Evolutionary conservation across 495 filamentous ascomycete species (phyloP), one percentile per base, ranked within the genome.

Genomic region (Aspergillus baeticus): DNA sequence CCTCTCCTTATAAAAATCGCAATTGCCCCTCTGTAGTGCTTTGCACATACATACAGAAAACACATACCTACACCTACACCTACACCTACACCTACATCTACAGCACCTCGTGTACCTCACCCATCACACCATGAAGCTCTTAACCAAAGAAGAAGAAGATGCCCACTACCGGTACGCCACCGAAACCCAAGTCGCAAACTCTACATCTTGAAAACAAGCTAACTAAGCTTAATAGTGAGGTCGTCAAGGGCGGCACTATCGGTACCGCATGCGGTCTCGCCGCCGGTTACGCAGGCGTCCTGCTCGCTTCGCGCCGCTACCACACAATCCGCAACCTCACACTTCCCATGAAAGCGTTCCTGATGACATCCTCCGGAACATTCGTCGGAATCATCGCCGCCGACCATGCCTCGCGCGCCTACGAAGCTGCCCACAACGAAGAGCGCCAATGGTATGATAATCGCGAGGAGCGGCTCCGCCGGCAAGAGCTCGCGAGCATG

Each of bases 81-180:
- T n/a, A n/a, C n/a, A 7, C 3, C 43, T 18, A 52, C 8, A 23
- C 41, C 15, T 43, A 44, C 26, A 23, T 15, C 26, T 18, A 37
- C 15, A n/a, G 17, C 22, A 29, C 15, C 26, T n/a, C 14, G 34
- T n/a, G 15, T 44, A 51, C 31, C 15, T n/a, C 10, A 37, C 38
- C 43, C 52, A 58, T 41, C 7, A 23, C 39, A 45, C 50, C 38
- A 98, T 98, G 93, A 98, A 97, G 85, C 74, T 98, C 63, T 81
- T 98, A 67, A 92, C 89, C 48, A 91, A 91, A 66, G 91, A 96
- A 84, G 90, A 97, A 79, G 92, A 96, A 76, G 66, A 75, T 48
- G 79, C 74, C 39, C 82, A 84, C 70, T 86, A 87, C 72, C 66
- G 76, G 84, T 87, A 79, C 11, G 68, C 39, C 43, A 13, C 29